These are phyloP conservation scores for Quercus phellos DNA, from an alignment of 331 rosid species.

Conservation along the genomic window DNA sequence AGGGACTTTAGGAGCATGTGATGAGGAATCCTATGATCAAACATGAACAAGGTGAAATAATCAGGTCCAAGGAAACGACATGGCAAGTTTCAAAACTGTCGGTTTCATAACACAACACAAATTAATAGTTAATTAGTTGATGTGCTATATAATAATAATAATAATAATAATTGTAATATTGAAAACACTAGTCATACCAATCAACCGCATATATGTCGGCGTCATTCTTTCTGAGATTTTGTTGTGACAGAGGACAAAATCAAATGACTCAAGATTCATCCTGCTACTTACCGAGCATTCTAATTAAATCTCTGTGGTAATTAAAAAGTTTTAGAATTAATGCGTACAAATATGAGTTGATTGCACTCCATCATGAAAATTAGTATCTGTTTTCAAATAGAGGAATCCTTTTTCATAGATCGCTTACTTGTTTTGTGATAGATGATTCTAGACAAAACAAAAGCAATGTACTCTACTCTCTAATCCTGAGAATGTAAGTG, in stretches of 20 bases:
- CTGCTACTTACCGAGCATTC: background rate
- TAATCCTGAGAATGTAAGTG: no score
- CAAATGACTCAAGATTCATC: background rate
- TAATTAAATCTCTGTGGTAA: background rate
- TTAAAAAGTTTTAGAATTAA: no score
- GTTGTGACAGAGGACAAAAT: constrained; percentile 5
- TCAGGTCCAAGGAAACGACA: constrained; percentile 27
- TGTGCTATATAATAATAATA: background rate
- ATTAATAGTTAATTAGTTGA: constrained; percentile 12
- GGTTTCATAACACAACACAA: constrained; percentile 5
- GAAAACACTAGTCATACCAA: constrained; percentile 18
- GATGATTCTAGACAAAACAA: no score
- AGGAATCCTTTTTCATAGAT: no score
- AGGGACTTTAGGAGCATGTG: constrained; percentile 24
- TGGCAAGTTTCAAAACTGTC: constrained; percentile 35
- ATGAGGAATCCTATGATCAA: constrained; percentile 55
- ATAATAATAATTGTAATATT: constrained; percentile 5
- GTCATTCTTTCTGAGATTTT: background rate
- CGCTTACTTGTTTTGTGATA: no score
- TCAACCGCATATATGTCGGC: constrained; percentile 16
- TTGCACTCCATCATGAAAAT: no score
- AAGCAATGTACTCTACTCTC: no score
- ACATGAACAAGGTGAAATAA: constrained; percentile 11
- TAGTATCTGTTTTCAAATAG: no score
- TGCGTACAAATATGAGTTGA: no score